Conservation (phyloP, 805 yeast genomes). For the Wickerhamiella occidentalis region DNA sequence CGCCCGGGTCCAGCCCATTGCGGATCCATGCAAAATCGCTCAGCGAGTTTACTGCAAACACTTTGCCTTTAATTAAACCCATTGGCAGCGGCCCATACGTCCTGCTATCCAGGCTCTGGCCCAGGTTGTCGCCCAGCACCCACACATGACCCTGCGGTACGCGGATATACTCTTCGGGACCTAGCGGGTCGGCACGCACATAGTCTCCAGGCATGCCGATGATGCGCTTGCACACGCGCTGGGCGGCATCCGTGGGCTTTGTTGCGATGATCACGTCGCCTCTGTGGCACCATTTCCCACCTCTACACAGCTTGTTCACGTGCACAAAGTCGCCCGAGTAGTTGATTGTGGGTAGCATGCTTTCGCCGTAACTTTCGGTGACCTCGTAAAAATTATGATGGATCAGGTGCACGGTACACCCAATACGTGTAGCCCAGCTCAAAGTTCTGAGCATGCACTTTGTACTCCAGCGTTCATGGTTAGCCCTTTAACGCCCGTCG, state of each 20-base stretch:
- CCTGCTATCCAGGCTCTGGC: slow-evolving; percentile 80
- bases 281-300: slow-evolving; percentile 53
- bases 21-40: slow-evolving; percentile 17
- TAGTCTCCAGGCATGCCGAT: slow-evolving; percentile 95
- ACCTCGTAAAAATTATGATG: slow-evolving; percentile 59
- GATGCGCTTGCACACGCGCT: slow-evolving; percentile 81
- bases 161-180: slow-evolving; percentile 40
- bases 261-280: slow-evolving; percentile 84
- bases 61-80: slow-evolving; percentile 78
- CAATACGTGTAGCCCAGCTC: slow-evolving; percentile 27
- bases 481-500: too few species aligned
- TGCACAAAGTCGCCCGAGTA: slow-evolving; percentile 67
- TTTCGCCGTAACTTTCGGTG: slow-evolving; percentile 79
- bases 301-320: slow-evolving; percentile 46
- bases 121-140: slow-evolving; percentile 91
- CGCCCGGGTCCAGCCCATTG: too few species aligned
- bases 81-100: slow-evolving; percentile 82
- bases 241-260: slow-evolving; percentile 81
- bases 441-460: slow-evolving; percentile 13
- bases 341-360: slow-evolving; percentile 86
- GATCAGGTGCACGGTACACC: slow-evolving; percentile 43
- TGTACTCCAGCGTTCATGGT: too few species aligned
- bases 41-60: slow-evolving; percentile 34
- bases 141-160: slow-evolving; percentile 94
- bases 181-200: slow-evolving; percentile 60